Evolutionary conservation across 345 rosid genomes (phyloP).

Genomic region (Erucastrum elatum): DNA sequence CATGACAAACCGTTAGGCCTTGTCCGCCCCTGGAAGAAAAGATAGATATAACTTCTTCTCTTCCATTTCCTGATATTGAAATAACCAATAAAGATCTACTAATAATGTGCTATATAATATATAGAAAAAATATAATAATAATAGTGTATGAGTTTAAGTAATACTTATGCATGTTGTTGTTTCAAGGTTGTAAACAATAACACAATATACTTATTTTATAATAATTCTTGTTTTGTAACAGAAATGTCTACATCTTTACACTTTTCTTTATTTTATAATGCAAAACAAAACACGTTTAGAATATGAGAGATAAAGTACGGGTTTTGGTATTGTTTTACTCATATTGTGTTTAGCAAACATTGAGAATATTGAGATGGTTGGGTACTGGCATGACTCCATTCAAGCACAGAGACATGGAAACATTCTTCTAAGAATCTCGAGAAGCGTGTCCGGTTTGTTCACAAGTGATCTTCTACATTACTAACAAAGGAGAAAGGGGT

Average conservation of each 20-base stretch:
- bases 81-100: background rate
- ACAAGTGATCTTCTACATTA: conserved; percentile 74
- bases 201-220: background rate
- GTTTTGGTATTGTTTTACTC: too few relatives aligned
- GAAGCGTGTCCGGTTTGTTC: conserved; percentile 83
- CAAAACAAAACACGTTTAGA: background rate
- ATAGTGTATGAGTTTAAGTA: background rate
- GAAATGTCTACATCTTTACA: background rate
- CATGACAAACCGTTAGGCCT: background rate
- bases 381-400: conserved; percentile 20
- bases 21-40: background rate
- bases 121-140: background rate
- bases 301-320: too few relatives aligned
- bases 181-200: background rate
- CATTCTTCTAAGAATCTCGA: conserved; percentile 80
- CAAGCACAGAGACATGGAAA: conserved; percentile 59
- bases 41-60: background rate
- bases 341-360: background rate
- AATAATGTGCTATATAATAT: background rate
- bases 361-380: background rate
- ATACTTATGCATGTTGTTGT: background rate
- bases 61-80: background rate
- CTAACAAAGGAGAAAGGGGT: conserved; percentile 86
- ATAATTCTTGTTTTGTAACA: background rate
- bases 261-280: background rate